phyloP scores from a whole-genome alignment of 2,329 filamentous ascomycete genomes.

The Colletotrichum horii region DNA sequence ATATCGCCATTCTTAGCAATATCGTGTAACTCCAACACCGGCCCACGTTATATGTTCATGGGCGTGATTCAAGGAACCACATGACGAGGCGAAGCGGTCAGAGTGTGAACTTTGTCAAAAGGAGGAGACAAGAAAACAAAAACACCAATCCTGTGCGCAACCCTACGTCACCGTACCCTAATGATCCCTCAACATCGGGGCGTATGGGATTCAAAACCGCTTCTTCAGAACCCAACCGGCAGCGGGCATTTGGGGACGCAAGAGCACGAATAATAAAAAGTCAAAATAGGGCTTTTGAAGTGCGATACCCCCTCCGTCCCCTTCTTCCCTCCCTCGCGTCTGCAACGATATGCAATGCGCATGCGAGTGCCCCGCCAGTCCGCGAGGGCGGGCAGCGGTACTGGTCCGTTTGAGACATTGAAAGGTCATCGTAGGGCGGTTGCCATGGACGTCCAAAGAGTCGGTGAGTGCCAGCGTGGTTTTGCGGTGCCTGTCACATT shows the following conservation, averaged over 20 bases:
- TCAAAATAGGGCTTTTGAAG: constrained; percentile 12
- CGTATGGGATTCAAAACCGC: neutral
- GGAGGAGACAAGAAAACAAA: neutral
- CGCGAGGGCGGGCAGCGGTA: neutral
- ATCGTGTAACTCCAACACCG: neutral
- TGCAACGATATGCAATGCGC: constrained; percentile 21
- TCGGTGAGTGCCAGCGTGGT: constrained; percentile 15
- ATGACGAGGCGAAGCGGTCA: neutral
- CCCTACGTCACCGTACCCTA: constrained; percentile 21
- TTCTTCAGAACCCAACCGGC: constrained; percentile 8
- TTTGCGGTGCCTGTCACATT: constrained; percentile 17
- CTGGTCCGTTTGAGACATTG: neutral
- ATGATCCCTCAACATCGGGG: neutral
- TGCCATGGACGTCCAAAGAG: constrained; percentile 19
- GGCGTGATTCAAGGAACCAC: neutral
- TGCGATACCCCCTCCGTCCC: neutral
- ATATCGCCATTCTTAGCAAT: neutral
- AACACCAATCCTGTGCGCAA: constrained; percentile 5
- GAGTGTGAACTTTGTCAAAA: neutral
- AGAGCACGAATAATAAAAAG: neutral
- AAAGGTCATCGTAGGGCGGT: constrained; percentile 7
- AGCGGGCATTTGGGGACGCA: neutral
- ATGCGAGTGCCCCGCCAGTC: constrained; percentile 20
- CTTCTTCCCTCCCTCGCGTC: constrained; percentile 5
- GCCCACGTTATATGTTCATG: neutral